Percentiles rank a stretch among this genome's conserved stretches.
Conservation (phyloP, 345 rosid genomes). For the Salix caprea region DNA sequence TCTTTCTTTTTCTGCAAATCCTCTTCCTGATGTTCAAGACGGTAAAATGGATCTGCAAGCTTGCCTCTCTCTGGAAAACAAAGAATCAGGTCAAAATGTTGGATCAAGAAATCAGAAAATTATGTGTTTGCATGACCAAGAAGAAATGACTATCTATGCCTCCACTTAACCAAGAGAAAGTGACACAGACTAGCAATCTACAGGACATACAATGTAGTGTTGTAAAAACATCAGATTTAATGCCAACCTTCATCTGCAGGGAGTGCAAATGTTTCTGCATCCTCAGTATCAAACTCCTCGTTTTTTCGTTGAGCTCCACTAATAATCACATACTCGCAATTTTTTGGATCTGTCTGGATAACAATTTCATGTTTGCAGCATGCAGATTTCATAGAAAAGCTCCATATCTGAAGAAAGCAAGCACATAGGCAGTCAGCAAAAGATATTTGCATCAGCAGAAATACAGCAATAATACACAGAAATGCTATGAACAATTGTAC, state of each 20-base stretch:
- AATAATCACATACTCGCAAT: slow-evolving; percentile 82
- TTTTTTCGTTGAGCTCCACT: slow-evolving; percentile 85
- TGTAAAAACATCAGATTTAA: not conserved
- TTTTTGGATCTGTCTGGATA: slow-evolving; percentile 95
- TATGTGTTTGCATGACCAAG: not conserved
- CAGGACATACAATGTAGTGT: not conserved
- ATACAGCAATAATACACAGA: not conserved
- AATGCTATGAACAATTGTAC: not conserved
- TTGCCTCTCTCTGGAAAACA: slow-evolving; percentile 69
- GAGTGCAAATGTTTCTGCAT: slow-evolving; percentile 87
- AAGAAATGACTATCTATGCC: not conserved
- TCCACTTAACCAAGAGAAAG: no score
- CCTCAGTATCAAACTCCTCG: slow-evolving; percentile 85
- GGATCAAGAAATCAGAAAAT: not conserved
- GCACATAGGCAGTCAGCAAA: slow-evolving; percentile 9
- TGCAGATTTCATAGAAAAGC: slow-evolving; percentile 88
- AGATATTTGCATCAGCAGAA: not conserved
- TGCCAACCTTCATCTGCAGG: slow-evolving; percentile 90
- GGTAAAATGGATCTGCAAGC: slow-evolving; percentile 93
- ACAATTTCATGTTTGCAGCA: slow-evolving; percentile 92
- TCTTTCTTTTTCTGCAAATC: slow-evolving; percentile 95
- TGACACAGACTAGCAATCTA: not conserved
- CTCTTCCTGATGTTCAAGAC: slow-evolving; percentile 86
- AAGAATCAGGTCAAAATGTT: slow-evolving; percentile 1
- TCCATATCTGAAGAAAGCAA: slow-evolving; percentile 74